Base-by-base conservation (phyloP, 2,329 filamentous ascomycete species). In the Bipolaris oryzae region DNA sequence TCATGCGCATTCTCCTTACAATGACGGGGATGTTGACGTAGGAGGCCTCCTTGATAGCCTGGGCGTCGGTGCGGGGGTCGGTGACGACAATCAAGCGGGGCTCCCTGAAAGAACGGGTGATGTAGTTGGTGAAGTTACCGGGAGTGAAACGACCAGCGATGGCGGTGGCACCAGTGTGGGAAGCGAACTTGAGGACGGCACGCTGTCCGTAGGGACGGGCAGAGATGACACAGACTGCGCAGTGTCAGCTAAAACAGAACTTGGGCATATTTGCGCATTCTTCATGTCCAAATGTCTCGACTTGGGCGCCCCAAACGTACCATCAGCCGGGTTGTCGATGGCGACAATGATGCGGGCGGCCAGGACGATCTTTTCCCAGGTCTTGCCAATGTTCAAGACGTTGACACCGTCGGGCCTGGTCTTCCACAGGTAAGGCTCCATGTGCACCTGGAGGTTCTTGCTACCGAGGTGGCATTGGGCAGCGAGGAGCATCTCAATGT, bases 91-190 rank as follows among this genome's bases (percentile, higher is more conserved):
- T 98, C 79, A 99, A 87, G 82, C 96, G 96, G 79, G 95, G 95
- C 87, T 99, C 95, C 89, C 97, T 97, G 92, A 99, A 99, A 69
- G 95, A 98, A 78, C 95, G 94, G 82, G 96, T 99, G 90, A 99
- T 99, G 90, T 99, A 99, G 89, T 99, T 99, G 87, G 95, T 99
- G 90, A 99, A 99, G 83, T 94, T 96, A 91, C 95, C 95, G 80
- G 95, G 95, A 79, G 95, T 99, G 90, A 99, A 99, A 81, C 95
- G 95, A 85, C 95, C 95, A 77, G 95, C 96, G 78, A 99, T 99
- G 81, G 95, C 91, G 77, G 92, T 91, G 77, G 96, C 93, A 80
- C 95, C 95, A 71, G 95, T 99, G 90, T 99, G 95, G 68, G 92
- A 85, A 77, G 95, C 95, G 85, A 99, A 99, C 90, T 99, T 99